phyloP scores from a whole-genome alignment of 2,329 filamentous ascomycete species.

The Penicillium fuscoglaucum region DNA sequence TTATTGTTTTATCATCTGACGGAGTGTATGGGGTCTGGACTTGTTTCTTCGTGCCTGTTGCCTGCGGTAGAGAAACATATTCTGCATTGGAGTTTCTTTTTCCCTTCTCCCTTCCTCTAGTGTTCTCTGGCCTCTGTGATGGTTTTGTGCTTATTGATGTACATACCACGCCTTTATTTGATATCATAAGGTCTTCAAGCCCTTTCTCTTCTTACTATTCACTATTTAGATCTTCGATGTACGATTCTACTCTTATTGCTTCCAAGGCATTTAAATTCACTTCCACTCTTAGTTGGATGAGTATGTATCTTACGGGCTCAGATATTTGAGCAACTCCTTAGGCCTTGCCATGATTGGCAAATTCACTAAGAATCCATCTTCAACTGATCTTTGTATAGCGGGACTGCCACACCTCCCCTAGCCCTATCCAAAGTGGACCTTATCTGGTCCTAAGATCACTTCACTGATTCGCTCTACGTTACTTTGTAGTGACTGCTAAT shows the following conservation, averaged over 20 bases:
- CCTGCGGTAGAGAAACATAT: slow-evolving; percentile 2
- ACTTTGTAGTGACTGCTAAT: not conserved
- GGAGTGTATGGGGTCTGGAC: slow-evolving; percentile 6
- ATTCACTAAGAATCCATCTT: not conserved
- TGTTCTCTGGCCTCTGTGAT: not conserved
- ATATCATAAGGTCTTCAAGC: not conserved
- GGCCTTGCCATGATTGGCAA: not conserved
- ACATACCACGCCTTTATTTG: slow-evolving; percentile 10
- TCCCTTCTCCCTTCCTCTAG: not conserved
- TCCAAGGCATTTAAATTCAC: not conserved
- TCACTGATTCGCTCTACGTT: not conserved
- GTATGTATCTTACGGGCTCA: not conserved
- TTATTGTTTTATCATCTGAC: slow-evolving; percentile 9
- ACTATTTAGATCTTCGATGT: not conserved
- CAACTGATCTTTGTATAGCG: not conserved
- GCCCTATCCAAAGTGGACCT: not conserved
- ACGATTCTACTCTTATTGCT: not conserved
- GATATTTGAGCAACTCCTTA: not conserved
- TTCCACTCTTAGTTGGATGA: not conserved
- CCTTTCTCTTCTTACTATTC: not conserved
- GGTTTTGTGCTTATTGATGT: slow-evolving; percentile 4
- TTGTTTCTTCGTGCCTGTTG: not conserved
- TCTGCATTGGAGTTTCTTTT: not conserved
- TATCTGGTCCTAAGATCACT: not conserved
- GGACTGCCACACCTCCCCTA: not conserved